A percentile compares a stretch with the other conserved stretches of the same genome.
phyloP scores from a whole-genome alignment of 2,329 filamentous ascomycete genomes.

The Fusarium humuli region DNA sequence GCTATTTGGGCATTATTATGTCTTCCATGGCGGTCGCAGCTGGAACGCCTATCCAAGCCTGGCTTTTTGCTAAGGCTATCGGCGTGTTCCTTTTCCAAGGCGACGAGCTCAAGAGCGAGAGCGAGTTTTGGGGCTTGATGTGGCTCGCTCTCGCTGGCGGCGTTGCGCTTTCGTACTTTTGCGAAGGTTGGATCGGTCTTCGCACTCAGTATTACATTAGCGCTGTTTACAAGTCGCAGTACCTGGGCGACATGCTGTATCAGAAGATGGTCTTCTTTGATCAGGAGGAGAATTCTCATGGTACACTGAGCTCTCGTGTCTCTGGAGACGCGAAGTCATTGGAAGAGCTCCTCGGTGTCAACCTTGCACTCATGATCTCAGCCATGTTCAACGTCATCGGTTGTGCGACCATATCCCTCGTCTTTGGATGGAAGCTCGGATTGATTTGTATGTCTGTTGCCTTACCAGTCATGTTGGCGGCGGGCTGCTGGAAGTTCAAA shows the following conservation, averaged over 20 bases:
- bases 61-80: conserved; percentile 48
- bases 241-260: conserved; percentile 47
- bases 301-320: conserved; percentile 44
- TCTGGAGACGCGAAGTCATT: conserved; percentile 49
- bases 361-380: conserved; percentile 47
- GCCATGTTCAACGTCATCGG: conserved; percentile 49
- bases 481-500: conserved; percentile 55
- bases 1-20: conserved; percentile 42
- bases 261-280: conserved; percentile 50
- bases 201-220: conserved; percentile 32
- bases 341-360: conserved; percentile 50
- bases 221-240: conserved; percentile 45
- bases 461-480: conserved; percentile 50
- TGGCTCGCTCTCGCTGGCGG: conserved; percentile 48
- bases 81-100: conserved; percentile 42
- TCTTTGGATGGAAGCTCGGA: conserved; percentile 54
- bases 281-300: conserved; percentile 46
- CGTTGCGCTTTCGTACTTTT: conserved; percentile 47
- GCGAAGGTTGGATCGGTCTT: conserved; percentile 38
- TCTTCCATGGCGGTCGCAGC: conserved; percentile 44
- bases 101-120: conserved; percentile 45
- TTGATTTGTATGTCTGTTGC: conserved; percentile 53
- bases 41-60: conserved; percentile 47
- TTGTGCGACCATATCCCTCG: conserved; percentile 47
- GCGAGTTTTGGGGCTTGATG: conserved; percentile 49